Evolutionary conservation across 129 eudicot species (phyloP).

Genomic region (Smallanthus sonchifolius): DNA sequence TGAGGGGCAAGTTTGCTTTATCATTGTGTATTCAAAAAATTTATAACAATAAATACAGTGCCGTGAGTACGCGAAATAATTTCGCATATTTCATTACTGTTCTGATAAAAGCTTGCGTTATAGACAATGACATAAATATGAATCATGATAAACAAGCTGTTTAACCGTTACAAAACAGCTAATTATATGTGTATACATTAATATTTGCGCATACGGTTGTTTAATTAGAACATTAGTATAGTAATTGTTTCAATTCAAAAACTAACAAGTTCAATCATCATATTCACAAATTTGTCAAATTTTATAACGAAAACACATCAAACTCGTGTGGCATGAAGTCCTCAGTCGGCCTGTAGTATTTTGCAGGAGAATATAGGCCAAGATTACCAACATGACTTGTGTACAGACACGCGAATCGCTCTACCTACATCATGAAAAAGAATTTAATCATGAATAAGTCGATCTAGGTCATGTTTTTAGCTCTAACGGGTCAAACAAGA

Average conservation of each 20-base stretch:
- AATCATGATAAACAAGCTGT: neutral
- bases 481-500: neutral
- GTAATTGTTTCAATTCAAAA: neutral
- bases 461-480: neutral
- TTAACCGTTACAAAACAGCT: neutral
- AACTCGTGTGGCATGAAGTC: constrained; percentile 95
- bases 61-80: too few species aligned
- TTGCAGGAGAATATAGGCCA: constrained; percentile 81
- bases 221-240: neutral
- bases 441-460: neutral
- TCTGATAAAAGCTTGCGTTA: neutral
- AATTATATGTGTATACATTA: neutral
- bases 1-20: too few species aligned
- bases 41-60: too few species aligned
- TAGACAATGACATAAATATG: neutral
- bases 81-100: neutral
- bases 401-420: constrained; percentile 93
- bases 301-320: constrained; percentile 49
- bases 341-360: constrained; percentile 90
- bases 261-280: neutral
- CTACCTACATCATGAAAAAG: constrained; percentile 52
- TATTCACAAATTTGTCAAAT: constrained; percentile 10
- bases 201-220: neutral
- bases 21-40: too few species aligned
- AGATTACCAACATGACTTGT: constrained; percentile 79